Base-by-base conservation (phyloP, 2,329 filamentous ascomycete species). In the Trichoderma polysporum region DNA sequence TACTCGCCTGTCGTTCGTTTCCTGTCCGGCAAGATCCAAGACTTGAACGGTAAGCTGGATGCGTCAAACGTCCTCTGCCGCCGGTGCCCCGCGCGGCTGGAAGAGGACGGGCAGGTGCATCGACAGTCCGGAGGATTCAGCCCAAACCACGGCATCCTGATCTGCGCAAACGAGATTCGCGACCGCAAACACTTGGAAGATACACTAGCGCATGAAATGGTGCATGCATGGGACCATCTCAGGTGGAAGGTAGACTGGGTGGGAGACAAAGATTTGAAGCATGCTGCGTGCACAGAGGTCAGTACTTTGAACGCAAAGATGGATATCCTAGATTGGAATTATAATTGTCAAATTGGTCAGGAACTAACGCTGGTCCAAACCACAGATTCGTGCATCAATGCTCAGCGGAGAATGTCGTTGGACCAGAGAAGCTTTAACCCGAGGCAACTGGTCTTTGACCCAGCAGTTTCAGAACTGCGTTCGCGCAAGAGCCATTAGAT, bases 391-490 rank as follows among this genome's bases (percentile, higher is more conserved):
- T 70, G 95, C 95, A 13, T 93, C 91, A 49, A 97, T 93, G 79
- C 84, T 99, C 65, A 95, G 91, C 74, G 95, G 95, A 72, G 95
- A 99, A 81, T 99, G 95, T 78, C 86, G 95, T 73, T 98, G 93
- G 87, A 86, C 88, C 4, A 86, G 92, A 73, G 94, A 99, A 79
- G 90, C 95, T 73, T 91, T 95, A 73, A 91, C 89, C 1, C 84
- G 93, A 72, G 90, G 90, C 57, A 93, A 98, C 77, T 97, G 91
- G 90, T 91, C 88, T 60, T 81, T 99, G 66, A 97, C 93, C 9
- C 90, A 95, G 76, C 94, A 98, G 77, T 91, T 98, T 78, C 95
- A 99, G 75, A 88, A 94, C 73, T 99, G 95, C 79, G 94, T 99
- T 61, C 86, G 93, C 68, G 83, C 87, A 74, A 84, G 95, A 72